A percentile compares a stretch with the other conserved stretches of the same genome.
Conservation (phyloP, 164 flowering plant genomes). For the Nymphaea colorata region DNA sequence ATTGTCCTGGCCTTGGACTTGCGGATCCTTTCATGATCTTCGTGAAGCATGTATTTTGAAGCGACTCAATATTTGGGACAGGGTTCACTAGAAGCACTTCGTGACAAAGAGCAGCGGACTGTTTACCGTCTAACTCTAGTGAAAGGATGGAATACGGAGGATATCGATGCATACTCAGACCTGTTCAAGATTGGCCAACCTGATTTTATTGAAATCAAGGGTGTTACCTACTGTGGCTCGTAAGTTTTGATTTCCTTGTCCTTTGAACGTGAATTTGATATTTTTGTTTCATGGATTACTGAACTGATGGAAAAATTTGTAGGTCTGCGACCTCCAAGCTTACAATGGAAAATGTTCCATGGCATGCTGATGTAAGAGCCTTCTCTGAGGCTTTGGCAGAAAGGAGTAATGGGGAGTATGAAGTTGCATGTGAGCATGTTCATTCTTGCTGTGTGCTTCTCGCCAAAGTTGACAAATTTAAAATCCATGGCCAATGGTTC, state of each 20-base stretch:
- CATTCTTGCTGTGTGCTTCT: conserved; percentile 98
- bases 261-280: background rate
- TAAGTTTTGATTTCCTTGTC: conserved; percentile 25
- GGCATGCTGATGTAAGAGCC: conserved; percentile 91
- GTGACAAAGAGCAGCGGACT: conserved; percentile 76
- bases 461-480: conserved; percentile 75
- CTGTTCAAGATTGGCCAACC: conserved; percentile 76
- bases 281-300: background rate
- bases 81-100: conserved; percentile 83
- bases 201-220: conserved; percentile 95
- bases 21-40: too few relatives aligned
- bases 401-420: conserved; percentile 76
- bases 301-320: conserved; percentile 3
- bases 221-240: conserved; percentile 99
- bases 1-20: too few relatives aligned
- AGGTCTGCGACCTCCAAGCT: conserved; percentile 94
- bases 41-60: too few relatives aligned
- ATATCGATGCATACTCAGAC: conserved; percentile 69
- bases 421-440: conserved; percentile 94
- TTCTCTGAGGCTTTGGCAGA: conserved; percentile 82
- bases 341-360: conserved; percentile 99
- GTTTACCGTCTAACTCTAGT: conserved; percentile 90
- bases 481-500: conserved; percentile 75
- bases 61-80: conserved; percentile 3
- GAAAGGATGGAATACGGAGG: conserved; percentile 98